These are phyloP conservation scores for Epichloe gansuensis DNA, from an alignment of 2,329 filamentous ascomycete genomes.

Conservation along the genomic window DNA sequence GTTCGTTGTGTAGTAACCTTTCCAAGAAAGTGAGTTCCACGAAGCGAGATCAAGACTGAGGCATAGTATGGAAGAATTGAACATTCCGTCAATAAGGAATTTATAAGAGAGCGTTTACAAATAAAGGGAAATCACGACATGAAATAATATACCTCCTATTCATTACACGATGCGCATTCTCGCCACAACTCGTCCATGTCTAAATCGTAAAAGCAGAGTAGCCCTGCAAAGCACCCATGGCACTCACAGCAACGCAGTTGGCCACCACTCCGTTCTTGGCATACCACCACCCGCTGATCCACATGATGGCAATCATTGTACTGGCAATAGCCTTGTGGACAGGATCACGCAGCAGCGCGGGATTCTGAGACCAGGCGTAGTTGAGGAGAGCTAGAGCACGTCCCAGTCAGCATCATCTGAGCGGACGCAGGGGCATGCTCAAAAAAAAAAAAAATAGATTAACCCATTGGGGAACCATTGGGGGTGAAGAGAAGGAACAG, in stretches of 20 bases:
- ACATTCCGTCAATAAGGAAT: too few relatives aligned
- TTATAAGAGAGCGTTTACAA: too few relatives aligned
- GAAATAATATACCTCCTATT: too few relatives aligned
- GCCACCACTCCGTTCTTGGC: conserved; percentile 4
- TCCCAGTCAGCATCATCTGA: not conserved
- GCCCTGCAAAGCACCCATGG: conserved; percentile 7
- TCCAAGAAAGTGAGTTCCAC: conserved; percentile 17
- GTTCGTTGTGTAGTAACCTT: conserved; percentile 14
- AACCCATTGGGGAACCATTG: too few relatives aligned
- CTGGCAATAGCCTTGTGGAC: conserved; percentile 7
- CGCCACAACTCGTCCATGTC: conserved; percentile 8
- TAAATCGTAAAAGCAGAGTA: conserved; percentile 6
- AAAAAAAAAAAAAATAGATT: too few relatives aligned
- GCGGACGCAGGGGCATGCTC: not conserved
- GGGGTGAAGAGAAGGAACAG: not conserved
- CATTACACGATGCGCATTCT: conserved; percentile 13
- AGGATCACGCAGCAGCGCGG: conserved; percentile 7
- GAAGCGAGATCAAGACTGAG: conserved; percentile 1
- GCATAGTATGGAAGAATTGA: too few relatives aligned
- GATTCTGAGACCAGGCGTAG: conserved; percentile 9
- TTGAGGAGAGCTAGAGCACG: conserved; percentile 7
- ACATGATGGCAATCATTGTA: conserved; percentile 7
- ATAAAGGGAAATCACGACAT: too few relatives aligned
- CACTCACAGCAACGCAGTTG: conserved; percentile 5
- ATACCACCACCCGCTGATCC: conserved; percentile 7